A percentile compares a stretch with the other conserved stretches of the same genome.
Evolutionary conservation across 1,284 basidiomycete species (phyloP).

Genomic region (Cryptococcus jaspeensis): DNA sequence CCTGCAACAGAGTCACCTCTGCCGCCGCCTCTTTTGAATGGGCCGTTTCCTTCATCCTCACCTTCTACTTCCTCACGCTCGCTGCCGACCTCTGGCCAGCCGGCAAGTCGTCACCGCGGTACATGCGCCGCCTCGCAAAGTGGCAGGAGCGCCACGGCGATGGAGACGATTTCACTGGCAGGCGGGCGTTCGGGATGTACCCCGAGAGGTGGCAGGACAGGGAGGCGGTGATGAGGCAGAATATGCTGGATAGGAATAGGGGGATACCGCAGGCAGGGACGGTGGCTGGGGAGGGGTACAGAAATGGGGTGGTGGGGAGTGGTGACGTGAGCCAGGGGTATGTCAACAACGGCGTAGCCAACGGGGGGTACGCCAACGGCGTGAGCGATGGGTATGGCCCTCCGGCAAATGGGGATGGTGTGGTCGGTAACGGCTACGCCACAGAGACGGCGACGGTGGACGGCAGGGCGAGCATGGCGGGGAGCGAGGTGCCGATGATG

Average conservation of each 20-base stretch:
- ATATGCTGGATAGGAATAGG: constrained; percentile 30
- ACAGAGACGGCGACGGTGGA: background rate
- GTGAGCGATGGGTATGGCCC: too few species aligned
- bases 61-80: constrained; percentile 49
- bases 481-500: constrained; percentile 13
- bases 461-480: constrained; percentile 8
- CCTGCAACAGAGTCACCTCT: constrained; percentile 52
- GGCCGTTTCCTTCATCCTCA: constrained; percentile 51
- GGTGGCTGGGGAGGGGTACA: background rate
- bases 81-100: constrained; percentile 44
- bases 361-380: too few species aligned
- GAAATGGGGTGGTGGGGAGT: background rate
- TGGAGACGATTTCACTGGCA: constrained; percentile 45
- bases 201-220: constrained; percentile 37
- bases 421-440: background rate
- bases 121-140: constrained; percentile 47
- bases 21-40: constrained; percentile 54
- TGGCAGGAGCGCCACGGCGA: constrained; percentile 47
- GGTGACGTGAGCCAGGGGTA: background rate
- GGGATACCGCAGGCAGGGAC: background rate
- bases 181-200: constrained; percentile 32
- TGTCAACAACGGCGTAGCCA: background rate
- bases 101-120: constrained; percentile 50
- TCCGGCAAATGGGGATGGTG: background rate
- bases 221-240: constrained; percentile 23